Base-by-base conservation (phyloP, 805 yeast species). In the Pichia deserticola region DNA sequence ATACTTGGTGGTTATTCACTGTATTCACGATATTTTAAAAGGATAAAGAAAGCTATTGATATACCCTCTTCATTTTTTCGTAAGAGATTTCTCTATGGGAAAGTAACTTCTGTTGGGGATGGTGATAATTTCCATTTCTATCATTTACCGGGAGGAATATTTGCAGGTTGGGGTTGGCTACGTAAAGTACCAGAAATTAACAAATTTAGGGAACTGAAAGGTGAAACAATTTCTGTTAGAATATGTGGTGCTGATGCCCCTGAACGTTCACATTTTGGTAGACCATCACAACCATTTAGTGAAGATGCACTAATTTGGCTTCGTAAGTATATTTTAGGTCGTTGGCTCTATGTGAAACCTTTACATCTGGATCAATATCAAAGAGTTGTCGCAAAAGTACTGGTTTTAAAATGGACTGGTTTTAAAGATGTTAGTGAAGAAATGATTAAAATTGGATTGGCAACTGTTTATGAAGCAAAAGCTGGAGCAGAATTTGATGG, bases 161-260 rank as follows among this genome's bases (percentile, higher is more conserved):
- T 82, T 1, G 79, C 84, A 3, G 99, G 99, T 0, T 93, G 99
- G 99, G 90, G 95, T 11, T 87, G 96, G 96, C 61, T 87, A 28
- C 70, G 99, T 35, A 56, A 64, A 11, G 71, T 79, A 0, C 98
- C 98, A 0, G 65, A 68, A 10, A 66, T 75, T 6, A 76, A 76
- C 58, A 64, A 63, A 44, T 66, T 66, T 40, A 61, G 66, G 49
- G 58, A 76, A 68, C 63, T 80, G 37, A 78, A 80, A 54, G 78
- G 78, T 52, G 73, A 82, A 55, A 93, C 99, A 0, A 70, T 93
- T 36, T 82, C 84, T 65, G 78, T 93, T 5, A 73, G 99, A 44
- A 69, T 93, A 25, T 86, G 93, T 66, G 99, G 97, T 0, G 84
- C 92, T 13, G 99, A 93, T 73, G 99, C 99, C 0, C 99, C 99